Conservation (phyloP, 2,329 filamentous ascomycete genomes). For the Nigrograna mackinnonii region DNA sequence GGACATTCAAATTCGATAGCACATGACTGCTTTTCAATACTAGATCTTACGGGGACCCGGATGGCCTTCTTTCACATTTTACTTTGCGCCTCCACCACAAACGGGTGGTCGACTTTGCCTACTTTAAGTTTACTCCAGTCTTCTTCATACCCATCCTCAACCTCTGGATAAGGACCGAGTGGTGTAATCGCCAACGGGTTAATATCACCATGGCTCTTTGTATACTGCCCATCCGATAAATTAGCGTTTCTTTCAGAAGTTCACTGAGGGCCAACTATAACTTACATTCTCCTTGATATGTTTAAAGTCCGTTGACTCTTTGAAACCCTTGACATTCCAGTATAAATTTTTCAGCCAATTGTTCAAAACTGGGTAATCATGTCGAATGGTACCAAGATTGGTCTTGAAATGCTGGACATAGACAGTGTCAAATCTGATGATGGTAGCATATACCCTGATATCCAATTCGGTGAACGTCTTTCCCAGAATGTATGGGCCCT, state of each 20-base stretch:
- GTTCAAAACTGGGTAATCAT: constrained; percentile 63
- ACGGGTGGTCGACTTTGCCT: constrained; percentile 52
- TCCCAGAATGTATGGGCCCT: constrained; percentile 62
- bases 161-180: constrained; percentile 62
- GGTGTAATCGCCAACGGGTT: constrained; percentile 67
- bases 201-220: constrained; percentile 63
- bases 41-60: too few relatives aligned
- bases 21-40: too few relatives aligned
- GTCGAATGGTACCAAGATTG: constrained; percentile 63
- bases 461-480: constrained; percentile 62
- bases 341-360: constrained; percentile 65
- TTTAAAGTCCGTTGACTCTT: constrained; percentile 64
- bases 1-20: too few relatives aligned
- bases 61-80: neutral
- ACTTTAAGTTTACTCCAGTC: constrained; percentile 54
- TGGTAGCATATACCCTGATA: constrained; percentile 59
- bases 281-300: constrained; percentile 69
- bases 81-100: constrained; percentile 30
- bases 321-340: constrained; percentile 59
- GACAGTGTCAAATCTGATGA: constrained; percentile 63
- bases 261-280: constrained; percentile 2
- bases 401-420: constrained; percentile 72
- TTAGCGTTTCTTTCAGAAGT: neutral
- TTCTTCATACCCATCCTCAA: constrained; percentile 56
- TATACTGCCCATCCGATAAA: constrained; percentile 43